Evolutionary conservation across 2,329 filamentous ascomycete genomes (phyloP), one percentile per base, ranked within the genome.

Genomic region (Aspergillus caelatus): DNA sequence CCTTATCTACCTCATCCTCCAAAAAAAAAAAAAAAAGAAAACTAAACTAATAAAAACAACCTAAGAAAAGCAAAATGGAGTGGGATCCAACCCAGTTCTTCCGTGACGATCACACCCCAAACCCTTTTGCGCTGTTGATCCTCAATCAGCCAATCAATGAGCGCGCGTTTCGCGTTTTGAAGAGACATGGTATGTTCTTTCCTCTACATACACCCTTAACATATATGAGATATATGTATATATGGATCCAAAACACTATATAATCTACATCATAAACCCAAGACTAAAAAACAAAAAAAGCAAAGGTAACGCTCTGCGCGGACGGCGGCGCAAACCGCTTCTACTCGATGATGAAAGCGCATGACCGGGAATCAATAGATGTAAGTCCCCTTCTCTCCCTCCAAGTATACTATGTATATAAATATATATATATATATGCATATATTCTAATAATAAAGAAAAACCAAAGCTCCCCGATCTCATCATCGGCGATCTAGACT

Each of bases 401-500:
- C 26, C 26, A 26, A 26, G 78, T 19, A 9, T 7, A 19, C 26
- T 39, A 7, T 39, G 19, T 9, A 19, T 19, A 19, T 9, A 19
- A 19, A 78, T 8, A 9, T 7, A 19, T 39, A 19, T 39, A 19
- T 9, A 19, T 19, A 9, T 9, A 39, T 12, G 34, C 12, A 36
- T 36, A 36, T 11, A 10, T 26, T 11, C 23, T 28, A 30, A 43
- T 30, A 14, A 30, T 19, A 21, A 3, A 12, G 3, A 30, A 32
- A 14, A 36, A 54, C 4, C 4, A 34, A 32, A 87, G 73, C 81
- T 88, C 62, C 86, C 93, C 1, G 82, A 91, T 72, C 82, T 86
- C 60, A 93, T 99, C 65, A 88, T 96, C 69, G 95, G 95, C 54
- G 95, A 99, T 75, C 85, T 99, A 11, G 95, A 99, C 80, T 97